phyloP scores from a whole-genome alignment of 345 rosid species.

The Passiflora organensis region DNA sequence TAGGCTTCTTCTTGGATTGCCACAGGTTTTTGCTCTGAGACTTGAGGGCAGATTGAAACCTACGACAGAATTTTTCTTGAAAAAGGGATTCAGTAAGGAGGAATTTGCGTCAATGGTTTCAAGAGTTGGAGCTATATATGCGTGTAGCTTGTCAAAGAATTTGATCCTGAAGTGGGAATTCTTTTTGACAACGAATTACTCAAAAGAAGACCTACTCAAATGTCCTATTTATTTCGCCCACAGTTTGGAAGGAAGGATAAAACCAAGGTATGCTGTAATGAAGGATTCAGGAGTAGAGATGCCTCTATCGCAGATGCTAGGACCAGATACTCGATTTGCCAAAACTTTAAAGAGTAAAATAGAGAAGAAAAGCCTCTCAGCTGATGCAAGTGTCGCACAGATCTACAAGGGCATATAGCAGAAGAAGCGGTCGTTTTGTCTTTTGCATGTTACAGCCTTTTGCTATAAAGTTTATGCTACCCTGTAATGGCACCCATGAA shows the following conservation, averaged over 20 bases:
- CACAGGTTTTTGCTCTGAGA: slow-evolving; percentile 78
- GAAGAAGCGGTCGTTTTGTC: too few species aligned
- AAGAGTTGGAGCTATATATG: slow-evolving; percentile 73
- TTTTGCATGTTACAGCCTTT: too few species aligned
- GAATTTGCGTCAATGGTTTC: slow-evolving; percentile 71
- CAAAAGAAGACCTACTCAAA: slow-evolving; percentile 66
- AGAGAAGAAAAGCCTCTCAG: too few species aligned
- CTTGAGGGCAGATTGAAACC: slow-evolving; percentile 79
- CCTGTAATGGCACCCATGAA: too few species aligned
- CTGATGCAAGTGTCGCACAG: too few species aligned
- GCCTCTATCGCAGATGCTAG: slow-evolving; percentile 69
- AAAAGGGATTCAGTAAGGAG: slow-evolving; percentile 50
- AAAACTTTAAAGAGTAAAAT: slow-evolving; percentile 1
- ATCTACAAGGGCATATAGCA: too few species aligned
- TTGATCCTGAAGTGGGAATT: slow-evolving; percentile 85
- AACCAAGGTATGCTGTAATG: slow-evolving; percentile 68
- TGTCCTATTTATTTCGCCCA: slow-evolving; percentile 90
- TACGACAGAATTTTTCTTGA: slow-evolving; percentile 64
- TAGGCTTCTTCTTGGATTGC: slow-evolving; percentile 63
- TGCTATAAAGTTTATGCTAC: too few species aligned
- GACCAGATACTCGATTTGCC: slow-evolving; percentile 50
- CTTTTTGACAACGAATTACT: slow-evolving; percentile 79
- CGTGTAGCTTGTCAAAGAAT: slow-evolving; percentile 71
- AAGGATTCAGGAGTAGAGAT: slow-evolving; percentile 56
- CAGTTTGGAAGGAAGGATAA: slow-evolving; percentile 75